Evolutionary conservation across 1,284 basidiomycete genomes (phyloP), one percentile per base, ranked within the genome.

Genomic region (Papiliotrema laurentii): DNA sequence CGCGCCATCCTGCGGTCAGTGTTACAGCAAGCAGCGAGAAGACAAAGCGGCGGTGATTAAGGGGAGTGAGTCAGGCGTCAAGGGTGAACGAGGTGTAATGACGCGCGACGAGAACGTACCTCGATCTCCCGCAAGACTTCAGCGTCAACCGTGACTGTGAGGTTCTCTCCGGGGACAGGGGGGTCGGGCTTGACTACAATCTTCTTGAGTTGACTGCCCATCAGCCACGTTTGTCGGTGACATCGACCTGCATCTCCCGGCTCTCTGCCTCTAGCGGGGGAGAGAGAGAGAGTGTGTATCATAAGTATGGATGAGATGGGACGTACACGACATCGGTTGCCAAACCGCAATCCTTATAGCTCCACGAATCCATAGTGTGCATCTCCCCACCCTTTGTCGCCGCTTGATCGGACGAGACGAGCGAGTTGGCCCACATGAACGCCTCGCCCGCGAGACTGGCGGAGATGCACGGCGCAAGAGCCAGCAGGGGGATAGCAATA

Each of bases 1-100:
- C 27, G 92, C 87, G n/a, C 92, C 92, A 9, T 91, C 85, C 90
- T 94, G 54, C 27, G 14, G 9, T 13, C n/a, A n/a, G n/a, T n/a
- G n/a, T n/a, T n/a, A n/a, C n/a, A n/a, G n/a, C n/a, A n/a, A n/a
- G n/a, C n/a, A n/a, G n/a, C n/a, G n/a, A n/a, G n/a, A n/a, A n/a
- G n/a, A n/a, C n/a, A n/a, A n/a, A n/a, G n/a, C n/a, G n/a, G n/a
- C n/a, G n/a, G n/a, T n/a, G n/a, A n/a, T n/a, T n/a, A n/a, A n/a
- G n/a, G n/a, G n/a, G n/a, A n/a, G n/a, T n/a, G n/a, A n/a, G n/a
- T n/a, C n/a, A n/a, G 19, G 21, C 14, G 21, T 33, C 13, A 34
- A 14, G 41, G 14, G 4, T 13, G 3, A 48, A 16, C n/a, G 10
- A 63, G n/a, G n/a, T n/a, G n/a, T n/a, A n/a, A n/a, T n/a, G n/a